Evolutionary conservation across 768 basidiomycete genomes (phyloP).

Genomic region (Lactarius deliciosus): DNA sequence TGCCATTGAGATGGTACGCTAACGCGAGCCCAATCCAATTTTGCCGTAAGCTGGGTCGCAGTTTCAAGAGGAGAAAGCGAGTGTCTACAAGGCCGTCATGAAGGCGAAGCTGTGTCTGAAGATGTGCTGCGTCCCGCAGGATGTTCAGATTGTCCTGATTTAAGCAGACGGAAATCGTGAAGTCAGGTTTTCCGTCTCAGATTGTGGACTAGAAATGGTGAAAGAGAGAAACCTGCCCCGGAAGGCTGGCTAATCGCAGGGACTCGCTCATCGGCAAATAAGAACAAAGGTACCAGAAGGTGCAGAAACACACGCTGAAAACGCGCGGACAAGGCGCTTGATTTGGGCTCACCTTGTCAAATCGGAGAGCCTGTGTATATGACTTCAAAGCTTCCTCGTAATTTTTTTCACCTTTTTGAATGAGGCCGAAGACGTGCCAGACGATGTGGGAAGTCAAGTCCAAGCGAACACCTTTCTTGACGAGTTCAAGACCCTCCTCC

Average conservation of each 20-base stretch:
- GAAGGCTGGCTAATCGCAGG: background rate
- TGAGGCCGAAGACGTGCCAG: conserved; percentile 97
- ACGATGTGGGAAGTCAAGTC: conserved; percentile 90
- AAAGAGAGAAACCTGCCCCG: background rate
- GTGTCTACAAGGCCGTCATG: conserved; percentile 80
- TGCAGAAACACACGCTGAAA: conserved; percentile 11
- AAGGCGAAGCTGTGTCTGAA: conserved; percentile 84
- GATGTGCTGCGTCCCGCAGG: conserved; percentile 82
- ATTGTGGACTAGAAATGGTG: conserved; percentile 9
- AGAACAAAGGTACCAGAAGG: background rate
- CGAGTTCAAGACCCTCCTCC: conserved; percentile 78
- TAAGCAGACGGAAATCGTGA: conserved; percentile 1
- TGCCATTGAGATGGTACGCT: conserved; percentile 82
- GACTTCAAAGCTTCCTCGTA: conserved; percentile 93
- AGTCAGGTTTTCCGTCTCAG: conserved; percentile 13
- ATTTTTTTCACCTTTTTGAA: conserved; percentile 92
- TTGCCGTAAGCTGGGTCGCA: conserved; percentile 79
- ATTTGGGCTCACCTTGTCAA: conserved; percentile 70
- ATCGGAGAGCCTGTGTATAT: conserved; percentile 83
- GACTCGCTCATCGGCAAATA: background rate
- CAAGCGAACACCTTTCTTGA: conserved; percentile 78
- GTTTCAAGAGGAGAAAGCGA: conserved; percentile 71
- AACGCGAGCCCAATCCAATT: conserved; percentile 91
- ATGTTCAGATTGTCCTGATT: conserved; percentile 91
- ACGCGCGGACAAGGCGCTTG: background rate